Evolutionary conservation across 352 stramenopile species (phyloP), one percentile per base, ranked within the genome.

Genomic region (Peronospora tabacina): DNA sequence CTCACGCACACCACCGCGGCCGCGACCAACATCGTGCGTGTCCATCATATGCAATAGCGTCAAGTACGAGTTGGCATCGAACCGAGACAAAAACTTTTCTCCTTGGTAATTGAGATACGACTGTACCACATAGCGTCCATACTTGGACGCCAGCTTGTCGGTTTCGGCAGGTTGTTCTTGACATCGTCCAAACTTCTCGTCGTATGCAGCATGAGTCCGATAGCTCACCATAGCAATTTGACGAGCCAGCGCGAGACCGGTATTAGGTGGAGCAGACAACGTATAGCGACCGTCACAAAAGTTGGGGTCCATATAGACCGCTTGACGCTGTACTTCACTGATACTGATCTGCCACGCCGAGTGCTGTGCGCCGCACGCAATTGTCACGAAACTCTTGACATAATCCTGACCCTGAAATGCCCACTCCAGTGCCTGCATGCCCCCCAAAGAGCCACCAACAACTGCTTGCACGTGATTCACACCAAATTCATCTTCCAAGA

Each of bases 401-500:
- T 87, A 95, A 5, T 78, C 70, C 5, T 62, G 49, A 2, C 77
- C 90, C 36, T 96, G 64, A 37, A 97, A 94, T 9, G 77, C 89
- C 87, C 94, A 98, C 66, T 98, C 95, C 43, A 98, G 86, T n/a
- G 88, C 80, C 67, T 98, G 93, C 95, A 98, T 98, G 20, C 94
- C 95, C 22, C 95, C 95, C 58, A 98, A 85, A n/a, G 85, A 97
- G 13, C 94, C 95, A 26, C 95, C 95, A 52, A 98, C 87, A 3
- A 98, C 95, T 12, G 72, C 63, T n/a, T 66, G 61, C 33, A 98
- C 74, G 33, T 87, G 84, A 20, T 69, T 67, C 15, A 97, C 83
- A 15, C 80, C 72, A 7, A 98, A 63, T 52, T 85, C 70, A 37
- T 98, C 72, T 44, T 90, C 70, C 8, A 98, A 52, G 19, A 98